Percentiles rank a stretch among this genome's conserved stretches.
These are phyloP conservation scores for Hericium alpestre DNA, from an alignment of 768 basidiomycete genomes.

Conservation along the genomic window DNA sequence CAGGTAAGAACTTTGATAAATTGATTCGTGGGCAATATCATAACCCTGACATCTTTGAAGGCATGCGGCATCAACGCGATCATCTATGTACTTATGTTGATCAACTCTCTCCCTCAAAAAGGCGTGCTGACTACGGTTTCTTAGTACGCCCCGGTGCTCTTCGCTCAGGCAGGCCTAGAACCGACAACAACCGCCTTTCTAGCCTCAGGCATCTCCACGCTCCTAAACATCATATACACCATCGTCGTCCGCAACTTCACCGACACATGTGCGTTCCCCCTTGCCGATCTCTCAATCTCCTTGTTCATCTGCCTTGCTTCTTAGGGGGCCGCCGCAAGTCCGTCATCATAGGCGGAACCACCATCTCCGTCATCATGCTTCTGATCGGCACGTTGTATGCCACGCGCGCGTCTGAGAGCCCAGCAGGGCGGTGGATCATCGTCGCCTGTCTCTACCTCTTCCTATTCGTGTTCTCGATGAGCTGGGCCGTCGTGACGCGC, in stretches of 20 bases:
- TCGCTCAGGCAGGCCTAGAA: slow-evolving; percentile 38
- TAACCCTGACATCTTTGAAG: slow-evolving; percentile 8
- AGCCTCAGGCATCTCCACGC: slow-evolving; percentile 38
- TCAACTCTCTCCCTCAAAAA: background rate
- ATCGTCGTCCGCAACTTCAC: slow-evolving; percentile 28
- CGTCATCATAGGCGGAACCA: slow-evolving; percentile 32
- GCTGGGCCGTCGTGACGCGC: slow-evolving; percentile 34
- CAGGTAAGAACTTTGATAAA: slow-evolving; percentile 18
- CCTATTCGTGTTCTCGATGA: slow-evolving; percentile 29
- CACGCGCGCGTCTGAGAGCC: slow-evolving; percentile 19
- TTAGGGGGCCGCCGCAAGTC: slow-evolving; percentile 20
- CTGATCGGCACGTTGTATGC: slow-evolving; percentile 35
- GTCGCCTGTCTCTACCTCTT: slow-evolving; percentile 38
- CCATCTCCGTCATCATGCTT: slow-evolving; percentile 28
- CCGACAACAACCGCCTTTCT: slow-evolving; percentile 34
- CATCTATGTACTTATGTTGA: slow-evolving; percentile 20
- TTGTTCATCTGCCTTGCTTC: background rate
- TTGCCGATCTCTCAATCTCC: background rate
- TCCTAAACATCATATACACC: slow-evolving; percentile 31
- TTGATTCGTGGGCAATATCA: background rate
- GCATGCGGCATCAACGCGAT: slow-evolving; percentile 26
- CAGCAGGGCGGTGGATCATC: slow-evolving; percentile 28
- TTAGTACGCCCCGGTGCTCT: slow-evolving; percentile 37
- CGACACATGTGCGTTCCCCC: slow-evolving; percentile 26
- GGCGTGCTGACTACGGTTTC: background rate